phyloP scores from a whole-genome alignment of 441 rosid species.

The Hypseocharis bilobata region DNA sequence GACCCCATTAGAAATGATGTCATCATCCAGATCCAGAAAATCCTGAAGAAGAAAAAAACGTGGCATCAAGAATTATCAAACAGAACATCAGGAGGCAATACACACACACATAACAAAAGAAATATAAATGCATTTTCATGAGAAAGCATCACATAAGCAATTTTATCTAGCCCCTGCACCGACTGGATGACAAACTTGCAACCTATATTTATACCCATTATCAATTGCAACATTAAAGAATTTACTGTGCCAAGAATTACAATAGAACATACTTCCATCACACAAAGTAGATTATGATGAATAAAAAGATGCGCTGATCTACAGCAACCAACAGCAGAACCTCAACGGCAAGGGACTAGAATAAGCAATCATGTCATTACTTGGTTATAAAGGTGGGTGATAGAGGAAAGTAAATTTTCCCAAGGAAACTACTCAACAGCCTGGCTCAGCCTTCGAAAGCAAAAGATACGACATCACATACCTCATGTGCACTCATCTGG shows the following conservation, averaged over 20 bases:
- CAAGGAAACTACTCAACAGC: background rate
- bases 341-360: background rate
- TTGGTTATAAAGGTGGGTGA: background rate
- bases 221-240: background rate
- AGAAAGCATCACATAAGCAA: background rate
- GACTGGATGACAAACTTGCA: background rate
- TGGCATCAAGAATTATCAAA: background rate
- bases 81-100: background rate
- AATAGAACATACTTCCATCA: background rate
- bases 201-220: background rate
- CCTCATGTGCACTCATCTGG: constrained; percentile 83
- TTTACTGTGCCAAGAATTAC: background rate
- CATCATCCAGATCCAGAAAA: constrained; percentile 64
- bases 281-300: background rate
- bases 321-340: background rate
- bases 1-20: constrained; percentile 27
- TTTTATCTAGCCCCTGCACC: background rate
- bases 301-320: background rate
- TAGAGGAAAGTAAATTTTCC: background rate
- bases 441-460: background rate
- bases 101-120: background rate
- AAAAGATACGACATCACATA: constrained; percentile 18
- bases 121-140: background rate
- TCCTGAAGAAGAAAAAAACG: constrained; percentile 40
- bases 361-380: too few species aligned